Base-by-base conservation (phyloP, 352 stramenopile species). In the Globisporangium takayamanum region DNA sequence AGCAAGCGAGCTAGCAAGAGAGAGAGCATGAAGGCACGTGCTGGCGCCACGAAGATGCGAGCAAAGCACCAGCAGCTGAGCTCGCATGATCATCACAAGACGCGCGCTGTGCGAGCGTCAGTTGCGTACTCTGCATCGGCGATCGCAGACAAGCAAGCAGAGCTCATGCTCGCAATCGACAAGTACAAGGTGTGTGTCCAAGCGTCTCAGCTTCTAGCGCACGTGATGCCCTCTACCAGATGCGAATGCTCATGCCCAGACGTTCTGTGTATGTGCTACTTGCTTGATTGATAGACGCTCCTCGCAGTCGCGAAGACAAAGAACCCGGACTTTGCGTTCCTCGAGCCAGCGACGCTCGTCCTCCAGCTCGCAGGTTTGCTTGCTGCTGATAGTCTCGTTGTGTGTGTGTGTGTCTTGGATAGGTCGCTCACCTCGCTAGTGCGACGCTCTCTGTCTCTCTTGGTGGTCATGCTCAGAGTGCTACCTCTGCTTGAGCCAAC, bases 321-420 rank as follows among this genome's bases (percentile, higher is more conserved):
- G 5, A 74, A 75, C n/a, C 55, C 69, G 1, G 73, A 89, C 53
- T 89, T 87, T 62, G 69, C 50, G 14, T 78, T 67, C 26, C 55
- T 89, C 20, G 64, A 72, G 37, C 53, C 63, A 11, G 55, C 53
- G 10, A 64, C 78, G 57, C 50, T 86, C 30, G 25, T 73, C 36
- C 66, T 87, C 3, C 60, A 65, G 18, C 68, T 77, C 26, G 72
- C 72, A 76, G 71, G 74, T 75, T 12, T 3, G 7, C 28, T 28
- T 18, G 22, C 37, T 6, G 33, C 2, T 36, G 15, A 16, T 53
- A 0, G 12, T 3, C 10, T 33, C 8, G 8, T 39, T 14, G 11
- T n/a, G 11, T 45, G 39, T 14, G 11, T n/a, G 41, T 20, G 12
- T 46, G 41, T 44, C 28, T 4, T 46, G 41, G 41, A 46, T 3